A percentile compares a stretch with the other conserved stretches of the same genome.
Evolutionary conservation across 805 yeast species (phyloP).

Genomic region (Candida peoriensis): DNA sequence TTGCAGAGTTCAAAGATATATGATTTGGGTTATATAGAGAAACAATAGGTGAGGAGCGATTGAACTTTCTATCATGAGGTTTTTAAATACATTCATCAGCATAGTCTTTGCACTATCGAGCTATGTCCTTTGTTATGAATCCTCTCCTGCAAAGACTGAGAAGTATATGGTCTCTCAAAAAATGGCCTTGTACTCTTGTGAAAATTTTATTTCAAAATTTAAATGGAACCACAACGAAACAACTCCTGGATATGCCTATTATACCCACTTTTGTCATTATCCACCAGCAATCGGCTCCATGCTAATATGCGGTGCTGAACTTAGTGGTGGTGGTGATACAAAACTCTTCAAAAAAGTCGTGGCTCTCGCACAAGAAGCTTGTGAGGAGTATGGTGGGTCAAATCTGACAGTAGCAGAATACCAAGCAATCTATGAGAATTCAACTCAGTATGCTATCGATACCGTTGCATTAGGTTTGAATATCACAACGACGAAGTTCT

Average conservation of each 20-base stretch:
- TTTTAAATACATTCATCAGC: no score
- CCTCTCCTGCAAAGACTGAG: conserved; percentile 1
- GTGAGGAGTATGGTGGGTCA: conserved; percentile 6
- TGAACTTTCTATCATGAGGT: no score
- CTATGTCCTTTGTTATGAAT: no score
- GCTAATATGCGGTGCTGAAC: conserved; percentile 6
- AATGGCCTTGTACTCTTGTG: conserved; percentile 1
- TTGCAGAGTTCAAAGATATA: no score
- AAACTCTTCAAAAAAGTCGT: conserved; percentile 10
- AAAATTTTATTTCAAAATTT: neutral
- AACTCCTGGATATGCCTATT: no score
- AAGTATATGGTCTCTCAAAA: neutral
- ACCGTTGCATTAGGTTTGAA: neutral
- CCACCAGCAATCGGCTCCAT: conserved; percentile 14
- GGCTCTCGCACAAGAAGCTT: neutral
- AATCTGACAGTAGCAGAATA: conserved; percentile 12
- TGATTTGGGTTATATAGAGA: no score
- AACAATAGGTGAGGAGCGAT: no score
- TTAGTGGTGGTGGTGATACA: conserved; percentile 6
- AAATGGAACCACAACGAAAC: neutral
- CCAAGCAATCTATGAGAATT: conserved; percentile 25
- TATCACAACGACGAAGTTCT: conserved; percentile 4
- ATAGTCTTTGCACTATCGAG: no score
- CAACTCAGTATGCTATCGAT: conserved; percentile 22
- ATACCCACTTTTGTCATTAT: conserved; percentile 12